Base-by-base conservation (phyloP, 2,329 filamentous ascomycete species). In the Trichoderma sp. region DNA sequence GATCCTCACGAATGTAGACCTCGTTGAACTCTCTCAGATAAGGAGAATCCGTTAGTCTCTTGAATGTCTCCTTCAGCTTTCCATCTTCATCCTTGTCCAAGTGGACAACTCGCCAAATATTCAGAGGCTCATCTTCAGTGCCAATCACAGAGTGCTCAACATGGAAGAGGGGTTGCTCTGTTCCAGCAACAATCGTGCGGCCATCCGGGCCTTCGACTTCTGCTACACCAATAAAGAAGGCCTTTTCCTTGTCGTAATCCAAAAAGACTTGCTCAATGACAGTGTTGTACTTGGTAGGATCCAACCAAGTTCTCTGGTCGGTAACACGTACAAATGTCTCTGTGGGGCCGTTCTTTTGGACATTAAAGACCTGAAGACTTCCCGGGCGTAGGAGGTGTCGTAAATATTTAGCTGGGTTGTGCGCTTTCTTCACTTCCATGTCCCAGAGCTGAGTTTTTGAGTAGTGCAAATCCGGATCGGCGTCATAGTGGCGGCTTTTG, bases 251-350 rank as follows among this genome's bases (percentile, higher is more conserved):
- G 2, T 69, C 63, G 34, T 70, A 42, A 29, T 71, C 70, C 34
- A 71, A 39, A 10, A 69, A 64, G 15, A 71, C 70, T 48, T 65
- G 61, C 65, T 71, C 69, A 29, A 71, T 70, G 7, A 71, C 69
- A 4, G 50, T 71, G 29, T 37, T 56, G 54, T 63, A 71, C 1
- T 58, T 56, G 12, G 27, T 50, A 7, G 52, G 53, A 57, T 69
- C 87, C 71, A 82, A 87, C 63, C 91, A 78, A 72, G 85, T 89
- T 70, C 83, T 80, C 73, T 89, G 87, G 48, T 91, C 89, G 42
- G 80, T 80, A 57, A 91, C 87, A 1, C 87, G 88, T 1, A 66
- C 64, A 65, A 71, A 71, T 10, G 61, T 70, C 57, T 71, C 70
- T 35, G 50, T 37, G 22, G 64, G 58, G 8, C 69, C 70, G 19